Percentiles rank a stretch among this genome's conserved stretches.
phyloP scores from a whole-genome alignment of 257 asterid genomes.

The Sherardia arvensis region DNA sequence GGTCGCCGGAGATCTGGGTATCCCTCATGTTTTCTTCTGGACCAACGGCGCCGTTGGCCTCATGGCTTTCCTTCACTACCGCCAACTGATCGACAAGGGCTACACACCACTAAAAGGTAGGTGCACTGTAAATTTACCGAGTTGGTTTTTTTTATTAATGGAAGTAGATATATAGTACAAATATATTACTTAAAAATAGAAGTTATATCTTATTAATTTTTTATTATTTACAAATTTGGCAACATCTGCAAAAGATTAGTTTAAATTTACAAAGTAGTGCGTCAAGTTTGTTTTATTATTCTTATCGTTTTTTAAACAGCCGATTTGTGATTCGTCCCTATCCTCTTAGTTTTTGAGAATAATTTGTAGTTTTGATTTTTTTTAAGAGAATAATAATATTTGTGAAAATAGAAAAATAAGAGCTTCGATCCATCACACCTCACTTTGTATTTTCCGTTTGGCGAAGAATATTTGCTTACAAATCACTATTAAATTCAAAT shows the following conservation, averaged over 20 bases:
- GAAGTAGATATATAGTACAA: too few species aligned
- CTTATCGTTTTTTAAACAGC: neutral
- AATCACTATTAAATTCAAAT: too few species aligned
- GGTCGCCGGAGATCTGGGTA: constrained; percentile 11
- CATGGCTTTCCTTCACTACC: constrained; percentile 10
- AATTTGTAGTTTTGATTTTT: too few species aligned
- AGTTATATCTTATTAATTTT: too few species aligned
- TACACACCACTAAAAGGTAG: constrained; percentile 20
- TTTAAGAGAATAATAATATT: neutral
- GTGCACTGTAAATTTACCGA: too few species aligned
- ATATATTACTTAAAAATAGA: too few species aligned
- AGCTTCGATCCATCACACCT: neutral
- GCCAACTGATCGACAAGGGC: constrained; percentile 13
- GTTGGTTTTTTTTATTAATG: too few species aligned
- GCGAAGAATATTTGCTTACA: too few species aligned
- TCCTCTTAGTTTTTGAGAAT: neutral
- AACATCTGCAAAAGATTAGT: neutral
- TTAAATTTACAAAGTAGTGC: neutral
- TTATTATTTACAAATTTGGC: neutral
- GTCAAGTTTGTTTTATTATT: neutral
- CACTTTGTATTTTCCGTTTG: too few species aligned
- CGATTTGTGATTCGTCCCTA: neutral
- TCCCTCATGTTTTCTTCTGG: constrained; percentile 18
- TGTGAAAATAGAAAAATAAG: neutral
- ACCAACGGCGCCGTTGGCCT: constrained; percentile 16